A percentile compares a stretch with the other conserved stretches of the same genome.
Evolutionary conservation across 164 flowering plant genomes (phyloP).

Genomic region (Tinospora cordifolia): DNA sequence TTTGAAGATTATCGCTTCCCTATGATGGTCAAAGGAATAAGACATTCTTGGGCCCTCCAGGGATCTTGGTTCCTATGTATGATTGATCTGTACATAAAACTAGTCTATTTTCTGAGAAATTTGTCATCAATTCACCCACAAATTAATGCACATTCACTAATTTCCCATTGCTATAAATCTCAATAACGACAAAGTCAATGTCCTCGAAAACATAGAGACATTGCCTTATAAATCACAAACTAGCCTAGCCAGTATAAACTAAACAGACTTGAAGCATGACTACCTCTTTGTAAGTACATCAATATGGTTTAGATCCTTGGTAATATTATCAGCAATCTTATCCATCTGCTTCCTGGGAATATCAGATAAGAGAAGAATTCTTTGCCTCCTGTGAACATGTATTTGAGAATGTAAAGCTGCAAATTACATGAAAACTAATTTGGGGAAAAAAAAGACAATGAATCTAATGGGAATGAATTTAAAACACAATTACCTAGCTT

Average conservation of each 20-base stretch:
- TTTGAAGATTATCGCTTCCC: too few species aligned
- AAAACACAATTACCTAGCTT: conserved; percentile 60
- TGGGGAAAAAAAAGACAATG: neutral
- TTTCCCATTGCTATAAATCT: neutral
- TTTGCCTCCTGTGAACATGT: conserved; percentile 61
- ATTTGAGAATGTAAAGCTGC: conserved; percentile 9
- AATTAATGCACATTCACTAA: too few species aligned
- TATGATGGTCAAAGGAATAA: too few species aligned
- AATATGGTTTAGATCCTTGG: conserved; percentile 83
- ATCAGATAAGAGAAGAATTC: conserved; percentile 91
- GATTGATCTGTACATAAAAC: too few species aligned
- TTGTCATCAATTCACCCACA: too few species aligned
- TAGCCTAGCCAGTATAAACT: neutral
- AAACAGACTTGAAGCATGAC: neutral
- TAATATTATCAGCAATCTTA: conserved; percentile 60
- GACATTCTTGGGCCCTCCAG: too few species aligned
- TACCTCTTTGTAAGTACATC: conserved; percentile 90
- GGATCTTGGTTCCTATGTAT: too few species aligned
- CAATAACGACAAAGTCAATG: neutral
- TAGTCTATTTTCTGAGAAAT: too few species aligned
- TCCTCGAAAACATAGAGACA: neutral
- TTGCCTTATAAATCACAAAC: neutral
- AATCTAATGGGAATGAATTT: neutral
- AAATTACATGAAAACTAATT: conserved; percentile 7
- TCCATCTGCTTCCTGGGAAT: conserved; percentile 95